Base-by-base conservation (phyloP, 345 rosid species). In the Crucihimalaya himalaica region DNA sequence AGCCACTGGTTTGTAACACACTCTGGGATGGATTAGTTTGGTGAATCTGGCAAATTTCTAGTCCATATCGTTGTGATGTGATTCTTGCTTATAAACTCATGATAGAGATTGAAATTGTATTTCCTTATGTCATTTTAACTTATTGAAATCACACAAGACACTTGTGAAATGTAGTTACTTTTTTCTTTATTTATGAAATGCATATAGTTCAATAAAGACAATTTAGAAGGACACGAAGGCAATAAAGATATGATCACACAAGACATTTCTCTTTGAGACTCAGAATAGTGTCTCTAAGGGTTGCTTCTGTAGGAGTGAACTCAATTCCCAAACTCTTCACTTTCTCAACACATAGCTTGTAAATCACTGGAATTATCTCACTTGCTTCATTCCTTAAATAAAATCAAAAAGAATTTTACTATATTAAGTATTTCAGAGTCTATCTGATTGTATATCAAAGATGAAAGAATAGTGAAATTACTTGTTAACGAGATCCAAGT, bases 261-360 rank as follows among this genome's bases (percentile, higher is more conserved):
- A 69, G 70, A 69, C 32, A 28, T 62, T 62, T 80, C 71, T 78
- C 72, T 64, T 71, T 75, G 61, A 81, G 78, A 72, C 85, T 81
- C 61, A 81, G 85, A 27, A 86, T 78, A 0, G 91, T 88, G 68
- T 88, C 94, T 77, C 70, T 81, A 3, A 86, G 18, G 76, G 82
- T 88, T 53, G 61, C 78, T 64, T 83, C 81, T 37, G 73, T 21
- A 7, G 87, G 86, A 66, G 78, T 84, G 79, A 88, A 86, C 32
- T 82, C 76, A 47, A 63, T 32, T 58, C 78, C 81, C 55, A 78
- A 72, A 29, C 63, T 42, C 50, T 72, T 78, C 63, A 61, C 57
- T 54, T 78, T 78, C 23, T 77, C 80, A 2, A 39, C 25, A 63
- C 65, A 15, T 6, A 64, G 67, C 18, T 64, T 56, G 66, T 54